Evolutionary conservation across 768 basidiomycete genomes (phyloP).

Genomic region (Strobilomyces dryophilus): DNA sequence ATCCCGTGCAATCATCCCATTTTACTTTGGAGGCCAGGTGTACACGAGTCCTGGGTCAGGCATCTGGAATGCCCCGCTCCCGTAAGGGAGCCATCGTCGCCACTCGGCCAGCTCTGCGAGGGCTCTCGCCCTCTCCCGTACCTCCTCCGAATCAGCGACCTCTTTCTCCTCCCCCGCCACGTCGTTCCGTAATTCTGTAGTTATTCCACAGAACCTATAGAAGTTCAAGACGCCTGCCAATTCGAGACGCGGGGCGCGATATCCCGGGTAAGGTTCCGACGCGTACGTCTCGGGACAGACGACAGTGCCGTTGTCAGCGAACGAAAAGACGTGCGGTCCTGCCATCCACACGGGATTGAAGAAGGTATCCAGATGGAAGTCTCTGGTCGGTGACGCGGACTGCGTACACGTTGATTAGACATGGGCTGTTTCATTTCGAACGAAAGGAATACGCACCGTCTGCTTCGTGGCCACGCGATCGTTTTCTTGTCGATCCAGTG

Average conservation of each 20-base stretch:
- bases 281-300: background rate
- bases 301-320: slow-evolving; percentile 7
- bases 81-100: background rate
- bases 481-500: too few relatives aligned
- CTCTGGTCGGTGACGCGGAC: background rate
- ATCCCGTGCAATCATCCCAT: background rate
- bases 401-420: background rate
- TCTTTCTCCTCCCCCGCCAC: slow-evolving; percentile 12
- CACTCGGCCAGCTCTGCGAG: background rate
- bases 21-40: background rate
- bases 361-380: slow-evolving; percentile 52
- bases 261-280: background rate
- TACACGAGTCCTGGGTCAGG: background rate
- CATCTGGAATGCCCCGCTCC: too few relatives aligned
- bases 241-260: background rate
- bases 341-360: slow-evolving; percentile 34
- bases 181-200: slow-evolving; percentile 16
- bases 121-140: background rate
- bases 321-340: slow-evolving; percentile 11
- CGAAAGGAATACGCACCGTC: background rate
- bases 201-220: background rate
- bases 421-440: too few relatives aligned
- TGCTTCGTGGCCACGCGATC: background rate
- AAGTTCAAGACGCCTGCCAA: background rate
- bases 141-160: slow-evolving; percentile 9